These are phyloP conservation scores for Pichia terricola DNA, from an alignment of 1,139 yeast genomes.

Conservation along the genomic window DNA sequence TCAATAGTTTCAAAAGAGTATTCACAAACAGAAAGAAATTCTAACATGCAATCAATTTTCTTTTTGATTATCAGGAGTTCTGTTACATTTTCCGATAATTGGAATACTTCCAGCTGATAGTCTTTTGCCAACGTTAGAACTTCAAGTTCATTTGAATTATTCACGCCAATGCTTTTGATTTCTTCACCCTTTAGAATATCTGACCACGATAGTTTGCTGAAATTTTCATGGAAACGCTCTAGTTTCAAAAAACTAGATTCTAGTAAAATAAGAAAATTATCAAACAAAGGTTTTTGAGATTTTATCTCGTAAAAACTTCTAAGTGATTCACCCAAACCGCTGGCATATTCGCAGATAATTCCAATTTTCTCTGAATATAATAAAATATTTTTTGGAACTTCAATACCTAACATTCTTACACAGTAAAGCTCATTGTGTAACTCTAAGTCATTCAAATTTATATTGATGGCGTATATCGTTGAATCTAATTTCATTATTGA, in stretches of 20 bases:
- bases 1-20: not conserved
- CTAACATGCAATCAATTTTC: not conserved
- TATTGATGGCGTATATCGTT: constrained; percentile 32
- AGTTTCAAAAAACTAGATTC: too few relatives aligned
- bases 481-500: too few relatives aligned
- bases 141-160: too few relatives aligned
- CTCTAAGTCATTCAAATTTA: constrained; percentile 37
- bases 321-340: constrained; percentile 43
- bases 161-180: too few relatives aligned
- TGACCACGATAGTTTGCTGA: too few relatives aligned
- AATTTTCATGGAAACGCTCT: too few relatives aligned
- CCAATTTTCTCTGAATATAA: constrained; percentile 37
- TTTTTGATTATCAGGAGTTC: not conserved
- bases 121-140: too few relatives aligned
- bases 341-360: constrained; percentile 50
- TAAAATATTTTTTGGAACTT: constrained; percentile 44
- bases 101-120: too few relatives aligned
- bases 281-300: too few relatives aligned
- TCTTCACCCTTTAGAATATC: too few relatives aligned
- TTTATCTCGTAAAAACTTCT: constrained; percentile 20
- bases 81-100: too few relatives aligned
- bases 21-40: not conserved
- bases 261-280: too few relatives aligned
- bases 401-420: constrained; percentile 43
- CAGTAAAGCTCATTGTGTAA: constrained; percentile 46